Conservation (phyloP, 2,329 filamentous ascomycete genomes). For the Nigrospora sphaerica region DNA sequence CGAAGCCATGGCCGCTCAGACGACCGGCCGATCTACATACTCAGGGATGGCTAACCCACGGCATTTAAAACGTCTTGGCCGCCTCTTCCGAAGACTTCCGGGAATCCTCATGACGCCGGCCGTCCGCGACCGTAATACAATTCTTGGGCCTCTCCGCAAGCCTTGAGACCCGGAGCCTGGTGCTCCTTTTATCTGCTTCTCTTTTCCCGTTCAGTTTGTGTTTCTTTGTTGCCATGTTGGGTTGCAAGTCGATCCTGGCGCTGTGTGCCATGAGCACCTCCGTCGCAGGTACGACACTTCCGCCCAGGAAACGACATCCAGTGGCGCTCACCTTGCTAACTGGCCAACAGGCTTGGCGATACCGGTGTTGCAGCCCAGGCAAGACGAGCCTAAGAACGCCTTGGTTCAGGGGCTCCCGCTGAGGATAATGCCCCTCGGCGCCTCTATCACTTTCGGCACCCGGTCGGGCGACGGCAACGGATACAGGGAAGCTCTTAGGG, state of each 20-base stretch:
- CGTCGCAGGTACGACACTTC: background rate
- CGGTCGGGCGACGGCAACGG: conserved; percentile 25
- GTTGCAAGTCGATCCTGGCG: background rate
- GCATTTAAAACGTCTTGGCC: no score
- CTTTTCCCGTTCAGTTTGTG: no score
- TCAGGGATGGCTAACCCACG: no score
- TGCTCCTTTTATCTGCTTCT: background rate
- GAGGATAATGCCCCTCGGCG: conserved; percentile 29
- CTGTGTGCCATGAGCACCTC: background rate
- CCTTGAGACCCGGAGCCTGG: background rate
- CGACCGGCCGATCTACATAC: no score
- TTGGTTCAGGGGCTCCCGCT: conserved; percentile 15
- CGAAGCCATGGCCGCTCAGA: no score
- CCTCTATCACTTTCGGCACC: conserved; percentile 28
- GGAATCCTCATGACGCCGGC: no score
- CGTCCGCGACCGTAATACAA: no score
- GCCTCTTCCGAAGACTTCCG: no score
- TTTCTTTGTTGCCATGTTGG: background rate
- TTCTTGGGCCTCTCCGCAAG: no score
- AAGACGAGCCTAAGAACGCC: background rate
- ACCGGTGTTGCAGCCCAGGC: background rate
- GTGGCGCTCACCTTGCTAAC: no score
- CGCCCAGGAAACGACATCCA: no score
- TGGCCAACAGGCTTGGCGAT: background rate
- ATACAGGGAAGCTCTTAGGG: conserved; percentile 26